phyloP scores from a whole-genome alignment of 164 flowering plant genomes.

The Umbilicus rupestris region DNA sequence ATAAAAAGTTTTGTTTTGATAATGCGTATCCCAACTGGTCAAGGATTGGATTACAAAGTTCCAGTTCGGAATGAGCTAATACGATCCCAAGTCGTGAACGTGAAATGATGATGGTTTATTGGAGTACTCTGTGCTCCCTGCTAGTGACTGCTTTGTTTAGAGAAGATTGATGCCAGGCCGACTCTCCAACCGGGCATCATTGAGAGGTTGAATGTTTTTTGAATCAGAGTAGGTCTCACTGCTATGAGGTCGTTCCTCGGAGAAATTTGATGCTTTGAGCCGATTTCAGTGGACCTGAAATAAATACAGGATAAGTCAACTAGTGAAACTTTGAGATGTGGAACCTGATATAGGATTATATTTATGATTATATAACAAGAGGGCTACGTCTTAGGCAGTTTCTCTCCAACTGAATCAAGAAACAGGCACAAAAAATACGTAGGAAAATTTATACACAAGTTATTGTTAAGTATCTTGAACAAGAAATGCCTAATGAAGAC shows the following conservation, averaged over 20 bases:
- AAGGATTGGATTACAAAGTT: neutral
- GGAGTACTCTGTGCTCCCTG: neutral
- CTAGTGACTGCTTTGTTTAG: conserved; percentile 25
- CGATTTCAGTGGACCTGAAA: conserved; percentile 28
- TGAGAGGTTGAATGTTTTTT: conserved; percentile 21
- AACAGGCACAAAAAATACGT: no score
- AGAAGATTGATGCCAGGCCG: conserved; percentile 30
- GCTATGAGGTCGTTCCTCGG: conserved; percentile 4
- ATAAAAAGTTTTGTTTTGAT: no score
- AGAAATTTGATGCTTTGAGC: conserved; percentile 20
- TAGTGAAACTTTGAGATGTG: neutral
- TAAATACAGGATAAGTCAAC: neutral
- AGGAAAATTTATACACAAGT: no score
- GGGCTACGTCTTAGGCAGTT: no score
- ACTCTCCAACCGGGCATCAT: conserved; percentile 25
- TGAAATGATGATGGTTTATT: neutral
- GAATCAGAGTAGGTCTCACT: conserved; percentile 23
- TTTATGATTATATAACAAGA: neutral
- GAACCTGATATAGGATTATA: neutral
- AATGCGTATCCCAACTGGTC: no score
- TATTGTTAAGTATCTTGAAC: neutral
- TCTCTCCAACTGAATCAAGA: no score
- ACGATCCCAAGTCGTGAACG: neutral
- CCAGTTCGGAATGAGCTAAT: neutral
- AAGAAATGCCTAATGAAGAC: neutral